Base-by-base conservation (phyloP, 768 basidiomycete species). In the Collybiopsis luxurians region DNA sequence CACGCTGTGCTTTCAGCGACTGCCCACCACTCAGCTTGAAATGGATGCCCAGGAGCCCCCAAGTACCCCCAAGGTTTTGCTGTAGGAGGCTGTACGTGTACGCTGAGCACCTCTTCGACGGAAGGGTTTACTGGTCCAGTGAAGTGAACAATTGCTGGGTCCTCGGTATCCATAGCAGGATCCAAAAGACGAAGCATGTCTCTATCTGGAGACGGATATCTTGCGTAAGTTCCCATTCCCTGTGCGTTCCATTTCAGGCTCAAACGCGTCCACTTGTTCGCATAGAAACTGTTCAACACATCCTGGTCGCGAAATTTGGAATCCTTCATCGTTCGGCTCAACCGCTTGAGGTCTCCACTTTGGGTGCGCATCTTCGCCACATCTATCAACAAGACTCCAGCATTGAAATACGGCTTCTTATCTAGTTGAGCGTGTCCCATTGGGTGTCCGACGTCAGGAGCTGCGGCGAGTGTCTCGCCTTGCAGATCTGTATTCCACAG, bases 51-150 rank as follows among this genome's bases (percentile, higher is more conserved):
- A 11, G 79, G 82, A 0, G 79, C 69, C 12, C 80, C 78, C 0
- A 77, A 71, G 56, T 83, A 83, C 2, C 81, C 81, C 82, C 84
- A 83, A 0, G 81, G 82, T 59, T 84, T 85, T 7, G 80, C 71
- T 1, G 77, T 78, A 57, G 69, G 79, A 3, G 80, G 83, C 60
- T 79, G 81, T n/a, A 81, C 72, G 54, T 71, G 78, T 1, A 77
- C 76, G 62, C 82, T 82, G 59, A 83, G 63, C 11, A 82, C 75
- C 4, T 72, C 67, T 6, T 67, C 73, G 58, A 82, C 44, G 4
- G 63, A 59, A 0, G 82, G 82, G 64, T 82, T 71, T 27, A 82
- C 70, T 1, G 83, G 78, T 1, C 84, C 82, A 2, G 82, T 82
- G 67, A 85, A 85, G 61, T 83, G 84, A 12, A 84, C 79, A 58